Base-by-base conservation (phyloP, 2,329 filamentous ascomycete genomes). In the Stemphylium lycopersici region DNA sequence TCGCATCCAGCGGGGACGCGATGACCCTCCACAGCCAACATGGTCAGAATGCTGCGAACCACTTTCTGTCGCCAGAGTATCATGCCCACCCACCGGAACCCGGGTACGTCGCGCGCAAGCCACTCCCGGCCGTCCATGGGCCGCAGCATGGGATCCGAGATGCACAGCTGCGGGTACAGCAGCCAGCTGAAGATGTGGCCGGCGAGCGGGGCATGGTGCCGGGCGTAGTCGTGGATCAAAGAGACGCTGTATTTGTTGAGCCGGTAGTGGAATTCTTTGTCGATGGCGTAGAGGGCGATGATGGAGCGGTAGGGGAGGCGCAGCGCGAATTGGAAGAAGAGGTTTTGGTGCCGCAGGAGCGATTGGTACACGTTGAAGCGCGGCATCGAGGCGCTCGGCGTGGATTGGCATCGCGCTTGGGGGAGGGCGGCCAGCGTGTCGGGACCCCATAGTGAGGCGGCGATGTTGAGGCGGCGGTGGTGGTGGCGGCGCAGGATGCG, bases 21-120 rank as follows among this genome's bases (percentile, higher is more conserved):
- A 81, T 75, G 3, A 86, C 80, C 83, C 79, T 82, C 58, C 88
- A 86, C 48, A 80, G 79, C 45, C 87, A 81, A 80, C 84, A 90
- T 36, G 72, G 79, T 59, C 88, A 79, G 16, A 79, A 83, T 12
- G 84, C 88, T 10, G 84, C 79, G 18, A 74, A 73, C 41, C 81
- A 85, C 24, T 79, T 34, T 29, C 61, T 45, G 66, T 46, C 73
- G 69, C 15, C 49, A 62, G 1, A 84, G 71, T 0, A 91, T 79
- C 82, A 93, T 87, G 52, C 83, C 80, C 6, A 91, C 78, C 83
- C 89, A 95, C 39, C 79, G 78, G 42, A 93, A 77, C 6, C 83
- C 81, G 0, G 90, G 89, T 1, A 90, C 81, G 22, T 73, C 69
- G 3, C 70, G 62, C 36, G 69, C 58, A 6, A 70, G 55, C 66